Conservation (phyloP, 176 grass and related monocot species). For the Raddia distichophylla region DNA sequence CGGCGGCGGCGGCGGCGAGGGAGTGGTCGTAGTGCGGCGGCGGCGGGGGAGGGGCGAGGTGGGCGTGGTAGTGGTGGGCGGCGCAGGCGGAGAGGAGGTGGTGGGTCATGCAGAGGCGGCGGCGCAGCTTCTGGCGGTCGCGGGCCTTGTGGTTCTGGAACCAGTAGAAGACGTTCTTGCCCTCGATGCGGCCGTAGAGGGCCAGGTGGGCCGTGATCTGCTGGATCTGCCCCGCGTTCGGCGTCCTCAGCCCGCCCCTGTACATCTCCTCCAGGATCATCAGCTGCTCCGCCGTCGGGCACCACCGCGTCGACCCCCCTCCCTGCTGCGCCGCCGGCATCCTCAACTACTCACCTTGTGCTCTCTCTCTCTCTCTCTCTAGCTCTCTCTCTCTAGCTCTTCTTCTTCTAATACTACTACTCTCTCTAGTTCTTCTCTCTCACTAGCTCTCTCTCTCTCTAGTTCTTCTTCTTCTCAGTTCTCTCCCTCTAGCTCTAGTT, state of each 20-base stretch:
- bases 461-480: no score
- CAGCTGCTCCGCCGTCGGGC: conserved; percentile 94
- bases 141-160: conserved; percentile 99
- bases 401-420: no score
- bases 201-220: conserved; percentile 87
- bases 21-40: neutral
- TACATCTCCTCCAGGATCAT: conserved; percentile 97
- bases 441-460: no score
- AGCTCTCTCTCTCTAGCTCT: no score
- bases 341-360: neutral
- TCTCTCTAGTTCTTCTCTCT: no score
- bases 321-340: neutral
- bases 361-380: no score
- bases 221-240: conserved; percentile 86
- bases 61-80: conserved; percentile 20
- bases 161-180: conserved; percentile 99
- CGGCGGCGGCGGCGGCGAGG: conserved; percentile 1
- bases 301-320: conserved; percentile 75
- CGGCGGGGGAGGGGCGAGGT: neutral
- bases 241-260: conserved; percentile 74
- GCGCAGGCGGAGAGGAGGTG: conserved; percentile 52
- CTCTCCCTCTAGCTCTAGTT: no score
- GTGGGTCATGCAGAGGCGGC: conserved; percentile 75
- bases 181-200: conserved; percentile 86
- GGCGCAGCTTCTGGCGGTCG: conserved; percentile 87